These are phyloP conservation scores for Phytopythium sindhum DNA, from an alignment of 352 stramenopile species.

Conservation along the genomic window DNA sequence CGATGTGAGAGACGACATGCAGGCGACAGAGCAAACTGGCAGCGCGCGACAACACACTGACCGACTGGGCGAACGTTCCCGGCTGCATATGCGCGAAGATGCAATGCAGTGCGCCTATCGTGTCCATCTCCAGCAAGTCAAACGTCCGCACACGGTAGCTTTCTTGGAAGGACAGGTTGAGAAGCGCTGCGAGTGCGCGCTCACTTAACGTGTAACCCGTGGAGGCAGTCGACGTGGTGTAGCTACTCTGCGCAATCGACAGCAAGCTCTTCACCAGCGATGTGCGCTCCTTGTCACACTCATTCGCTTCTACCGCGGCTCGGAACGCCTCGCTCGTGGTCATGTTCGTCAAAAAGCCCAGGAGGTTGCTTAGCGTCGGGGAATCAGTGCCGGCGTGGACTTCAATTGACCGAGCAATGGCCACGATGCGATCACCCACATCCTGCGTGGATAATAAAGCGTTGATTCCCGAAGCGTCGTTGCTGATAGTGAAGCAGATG, in stretches of 20 bases:
- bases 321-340: conserved; percentile 34
- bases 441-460: conserved; percentile 8
- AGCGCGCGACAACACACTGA: conserved; percentile 38
- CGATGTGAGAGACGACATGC: conserved; percentile 23
- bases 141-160: conserved; percentile 24
- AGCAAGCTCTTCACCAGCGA: conserved; percentile 8
- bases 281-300: conserved; percentile 1
- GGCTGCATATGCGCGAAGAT: conserved; percentile 19
- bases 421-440: conserved; percentile 11
- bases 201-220: conserved; percentile 20
- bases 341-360: conserved; percentile 60
- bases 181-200: conserved; percentile 46
- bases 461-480: conserved; percentile 28
- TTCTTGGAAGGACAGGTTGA: conserved; percentile 61
- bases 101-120: conserved; percentile 13
- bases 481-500: conserved; percentile 54
- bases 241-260: conserved; percentile 1
- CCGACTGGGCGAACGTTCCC: conserved; percentile 11
- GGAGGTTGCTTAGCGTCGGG: conserved; percentile 27
- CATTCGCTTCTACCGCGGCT: conserved; percentile 16
- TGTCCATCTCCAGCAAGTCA: conserved; percentile 27
- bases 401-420: conserved; percentile 11
- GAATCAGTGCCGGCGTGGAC: conserved; percentile 3
- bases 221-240: neutral
- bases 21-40: conserved; percentile 60